phyloP scores from a whole-genome alignment of 2,329 filamentous ascomycete genomes.

The Ceratocystis cubensis region DNA sequence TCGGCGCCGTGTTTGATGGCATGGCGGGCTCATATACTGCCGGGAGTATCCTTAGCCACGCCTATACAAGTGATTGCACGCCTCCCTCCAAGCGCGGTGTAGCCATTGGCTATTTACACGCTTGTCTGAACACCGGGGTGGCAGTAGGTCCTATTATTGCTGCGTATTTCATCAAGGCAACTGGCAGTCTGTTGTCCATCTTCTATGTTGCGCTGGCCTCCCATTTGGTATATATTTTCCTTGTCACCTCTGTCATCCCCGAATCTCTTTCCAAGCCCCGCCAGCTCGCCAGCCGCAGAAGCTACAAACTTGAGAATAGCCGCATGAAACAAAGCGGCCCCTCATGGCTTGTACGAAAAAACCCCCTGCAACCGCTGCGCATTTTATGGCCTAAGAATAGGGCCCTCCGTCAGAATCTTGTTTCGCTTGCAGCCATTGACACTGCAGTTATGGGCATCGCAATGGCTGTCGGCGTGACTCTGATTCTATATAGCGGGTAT shows the following conservation, averaged over 20 bases:
- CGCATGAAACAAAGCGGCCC: conserved; percentile 24
- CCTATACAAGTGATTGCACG: conserved; percentile 84
- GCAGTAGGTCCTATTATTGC: conserved; percentile 74
- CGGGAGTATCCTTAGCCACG: conserved; percentile 61
- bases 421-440: conserved; percentile 68
- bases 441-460: conserved; percentile 68
- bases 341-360: conserved; percentile 35
- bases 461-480: conserved; percentile 65
- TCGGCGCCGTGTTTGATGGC: conserved; percentile 69
- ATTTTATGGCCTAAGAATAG: conserved; percentile 36
- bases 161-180: conserved; percentile 64
- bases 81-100: conserved; percentile 66
- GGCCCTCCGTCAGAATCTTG: conserved; percentile 63
- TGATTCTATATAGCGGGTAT: conserved; percentile 71
- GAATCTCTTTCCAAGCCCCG: conserved; percentile 70
- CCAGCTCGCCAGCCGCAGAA: conserved; percentile 57
- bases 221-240: conserved; percentile 61
- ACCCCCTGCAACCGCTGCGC: conserved; percentile 63
- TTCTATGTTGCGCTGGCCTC: conserved; percentile 71
- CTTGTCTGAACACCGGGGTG: conserved; percentile 77
- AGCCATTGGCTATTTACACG: conserved; percentile 80
- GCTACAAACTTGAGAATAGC: conserved; percentile 37
- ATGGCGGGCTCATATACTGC: conserved; percentile 80
- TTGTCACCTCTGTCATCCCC: conserved; percentile 59
- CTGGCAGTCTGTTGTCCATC: conserved; percentile 61